Evolutionary conservation across 1,284 basidiomycete species (phyloP).

Genomic region (Malassezia vespertilionis): DNA sequence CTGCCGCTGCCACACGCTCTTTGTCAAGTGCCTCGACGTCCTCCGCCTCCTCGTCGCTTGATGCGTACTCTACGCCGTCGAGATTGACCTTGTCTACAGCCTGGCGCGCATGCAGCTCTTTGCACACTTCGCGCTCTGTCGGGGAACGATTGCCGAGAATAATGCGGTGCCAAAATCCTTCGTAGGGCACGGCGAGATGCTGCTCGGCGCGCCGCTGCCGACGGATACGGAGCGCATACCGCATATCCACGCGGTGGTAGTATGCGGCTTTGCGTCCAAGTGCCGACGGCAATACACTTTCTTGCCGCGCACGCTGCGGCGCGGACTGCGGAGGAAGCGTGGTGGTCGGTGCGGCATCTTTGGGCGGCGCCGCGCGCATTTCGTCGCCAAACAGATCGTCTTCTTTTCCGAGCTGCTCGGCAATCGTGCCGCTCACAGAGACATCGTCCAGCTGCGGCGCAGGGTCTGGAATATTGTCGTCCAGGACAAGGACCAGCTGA

Average conservation of each 20-base stretch:
- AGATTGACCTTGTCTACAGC: constrained; percentile 28
- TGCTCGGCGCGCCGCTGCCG: constrained; percentile 23
- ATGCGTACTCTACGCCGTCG: constrained; percentile 24
- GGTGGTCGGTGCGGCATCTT: constrained; percentile 11
- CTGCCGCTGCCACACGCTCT: constrained; percentile 1
- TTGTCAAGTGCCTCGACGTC: constrained; percentile 1
- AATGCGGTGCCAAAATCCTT: constrained; percentile 37
- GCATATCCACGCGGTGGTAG: constrained; percentile 40
- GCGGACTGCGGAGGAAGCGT: constrained; percentile 30
- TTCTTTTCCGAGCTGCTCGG: constrained; percentile 16
- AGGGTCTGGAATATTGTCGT: constrained; percentile 31
- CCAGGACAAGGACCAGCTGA: constrained; percentile 31
- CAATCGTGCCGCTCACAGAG: constrained; percentile 20
- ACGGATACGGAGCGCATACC: constrained; percentile 36
- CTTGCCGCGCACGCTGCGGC: constrained; percentile 24
- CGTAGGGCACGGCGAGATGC: constrained; percentile 17
- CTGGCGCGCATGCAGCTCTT: constrained; percentile 21
- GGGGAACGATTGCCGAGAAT: constrained; percentile 26
- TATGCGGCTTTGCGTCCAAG: constrained; percentile 33
- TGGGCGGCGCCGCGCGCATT: constrained; percentile 11
- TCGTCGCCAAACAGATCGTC: constrained; percentile 28
- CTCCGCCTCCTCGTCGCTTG: constrained; percentile 23
- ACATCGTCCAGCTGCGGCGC: constrained; percentile 27
- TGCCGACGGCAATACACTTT: constrained; percentile 17
- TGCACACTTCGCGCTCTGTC: constrained; percentile 22